Conservation (phyloP, 2,329 filamentous ascomycete genomes). For the Colletotrichum truncatum region DNA sequence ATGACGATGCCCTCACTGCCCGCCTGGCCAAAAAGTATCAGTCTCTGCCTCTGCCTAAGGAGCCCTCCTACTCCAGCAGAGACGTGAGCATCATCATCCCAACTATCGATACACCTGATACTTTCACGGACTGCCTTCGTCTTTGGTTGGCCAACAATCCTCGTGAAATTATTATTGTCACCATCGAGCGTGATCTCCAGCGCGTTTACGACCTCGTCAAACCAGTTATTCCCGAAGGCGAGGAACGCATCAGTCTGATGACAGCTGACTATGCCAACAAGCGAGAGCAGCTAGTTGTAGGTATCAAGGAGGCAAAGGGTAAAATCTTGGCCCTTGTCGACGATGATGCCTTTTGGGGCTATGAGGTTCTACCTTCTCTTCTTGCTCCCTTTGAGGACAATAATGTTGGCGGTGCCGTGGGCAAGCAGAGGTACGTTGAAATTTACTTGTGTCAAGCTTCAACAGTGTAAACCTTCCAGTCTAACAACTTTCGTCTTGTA, state of each 20-base stretch:
- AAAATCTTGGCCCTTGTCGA: slow-evolving; percentile 38
- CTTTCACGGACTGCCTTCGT: slow-evolving; percentile 32
- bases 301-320: slow-evolving; percentile 33
- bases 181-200: slow-evolving; percentile 13
- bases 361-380: slow-evolving; percentile 28
- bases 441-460: no score
- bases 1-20: slow-evolving; percentile 11
- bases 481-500: not conserved
- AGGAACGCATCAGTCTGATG: slow-evolving; percentile 28
- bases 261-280: slow-evolving; percentile 35
- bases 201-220: slow-evolving; percentile 20
- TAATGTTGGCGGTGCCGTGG: slow-evolving; percentile 35
- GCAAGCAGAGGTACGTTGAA: slow-evolving; percentile 31
- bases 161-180: slow-evolving; percentile 40
- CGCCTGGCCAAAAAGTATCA: not conserved
- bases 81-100: slow-evolving; percentile 40
- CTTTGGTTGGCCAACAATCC: slow-evolving; percentile 36
- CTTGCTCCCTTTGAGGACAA: slow-evolving; percentile 38
- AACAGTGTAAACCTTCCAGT: not conserved
- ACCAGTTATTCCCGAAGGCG: not conserved
- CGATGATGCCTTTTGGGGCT: slow-evolving; percentile 38
- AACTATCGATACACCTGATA: slow-evolving; percentile 35
- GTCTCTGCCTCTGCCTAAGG: slow-evolving; percentile 6
- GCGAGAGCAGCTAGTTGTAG: slow-evolving; percentile 35
- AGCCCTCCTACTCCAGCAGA: not conserved